Base-by-base conservation (phyloP, 2,329 filamentous ascomycete species). In the Diaporthe sp. region DNA sequence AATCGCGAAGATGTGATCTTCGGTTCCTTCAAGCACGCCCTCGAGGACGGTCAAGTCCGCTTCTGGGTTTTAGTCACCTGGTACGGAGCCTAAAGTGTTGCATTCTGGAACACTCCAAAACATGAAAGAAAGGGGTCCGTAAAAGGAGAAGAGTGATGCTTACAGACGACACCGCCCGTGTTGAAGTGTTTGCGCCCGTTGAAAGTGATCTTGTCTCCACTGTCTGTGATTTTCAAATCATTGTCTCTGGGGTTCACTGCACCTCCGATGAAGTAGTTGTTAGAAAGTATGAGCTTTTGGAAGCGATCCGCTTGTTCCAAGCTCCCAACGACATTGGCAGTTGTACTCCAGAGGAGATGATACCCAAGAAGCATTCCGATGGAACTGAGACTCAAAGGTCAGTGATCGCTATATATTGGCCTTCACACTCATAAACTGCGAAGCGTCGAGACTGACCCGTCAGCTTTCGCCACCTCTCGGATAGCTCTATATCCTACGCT, bases 301-400 rank as follows among this genome's bases (percentile, higher is more conserved):
- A 86, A 81, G 25, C 87, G 87, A 19, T 92, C 89, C 25, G 86
- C 87, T 79, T 93, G 92, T 76, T 91, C 88, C 0, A 87, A 80
- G 0, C 85, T 91, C 2, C 91, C 91, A 13, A 93, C 88, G 0
- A 92, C 83, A 73, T 88, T 89, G 22, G 89, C 90, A 0, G 89
- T 92, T 0, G 86, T 89, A 0, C 88, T 90, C 91, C 91, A 93
- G 10, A 92, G 83, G 6, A 93, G 83, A 77, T 93, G 91, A 77
- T 93, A 93, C 1, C 90, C 91, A 0, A 93, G 84, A 0, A 93
- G 85, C 90, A 92, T 92, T 1, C 91, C 91, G 42, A 93, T 84
- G 0, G 89, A 91, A 0, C 85, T 87, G 12, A 27, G 22, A 17
- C 19, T 12, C 35, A 6, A 59, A 30, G 4, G 65, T 51, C 6